Evolutionary conservation across 768 basidiomycete species (phyloP).

Genomic region (Lentinus brumalis): DNA sequence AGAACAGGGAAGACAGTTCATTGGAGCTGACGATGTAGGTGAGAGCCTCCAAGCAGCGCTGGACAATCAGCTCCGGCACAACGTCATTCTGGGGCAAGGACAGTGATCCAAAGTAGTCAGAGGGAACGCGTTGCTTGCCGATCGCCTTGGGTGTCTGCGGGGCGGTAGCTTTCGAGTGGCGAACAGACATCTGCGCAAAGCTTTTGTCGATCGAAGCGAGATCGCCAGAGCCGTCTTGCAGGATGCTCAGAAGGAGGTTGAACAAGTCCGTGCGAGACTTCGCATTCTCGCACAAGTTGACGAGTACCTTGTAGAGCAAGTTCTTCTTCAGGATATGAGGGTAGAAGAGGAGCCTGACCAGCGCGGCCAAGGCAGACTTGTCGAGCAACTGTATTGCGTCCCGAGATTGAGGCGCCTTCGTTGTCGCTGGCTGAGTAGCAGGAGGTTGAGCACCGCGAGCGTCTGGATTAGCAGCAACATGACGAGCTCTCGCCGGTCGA

Average conservation of each 20-base stretch:
- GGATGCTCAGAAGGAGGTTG: constrained; percentile 89
- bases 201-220: constrained; percentile 90
- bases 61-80: constrained; percentile 90
- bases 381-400: constrained; percentile 95
- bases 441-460: constrained; percentile 10
- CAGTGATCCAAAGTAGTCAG: constrained; percentile 54
- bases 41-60: constrained; percentile 91
- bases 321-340: constrained; percentile 89
- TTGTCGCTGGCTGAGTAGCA: constrained; percentile 43
- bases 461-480: constrained; percentile 8
- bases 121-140: constrained; percentile 68
- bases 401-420: constrained; percentile 61
- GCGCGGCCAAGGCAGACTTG: constrained; percentile 82
- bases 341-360: constrained; percentile 94
- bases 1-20: constrained; percentile 85
- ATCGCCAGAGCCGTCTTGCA: constrained; percentile 95
- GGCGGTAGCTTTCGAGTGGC: constrained; percentile 50
- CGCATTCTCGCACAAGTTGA: constrained; percentile 94
- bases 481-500: constrained; percentile 13
- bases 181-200: constrained; percentile 88
- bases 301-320: constrained; percentile 83
- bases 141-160: constrained; percentile 47
- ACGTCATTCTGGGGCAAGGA: constrained; percentile 69
- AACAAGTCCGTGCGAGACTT: constrained; percentile 91
- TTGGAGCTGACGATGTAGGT: constrained; percentile 86